Conservation (phyloP, 441 rosid genomes). For the Populus hybrid region DNA sequence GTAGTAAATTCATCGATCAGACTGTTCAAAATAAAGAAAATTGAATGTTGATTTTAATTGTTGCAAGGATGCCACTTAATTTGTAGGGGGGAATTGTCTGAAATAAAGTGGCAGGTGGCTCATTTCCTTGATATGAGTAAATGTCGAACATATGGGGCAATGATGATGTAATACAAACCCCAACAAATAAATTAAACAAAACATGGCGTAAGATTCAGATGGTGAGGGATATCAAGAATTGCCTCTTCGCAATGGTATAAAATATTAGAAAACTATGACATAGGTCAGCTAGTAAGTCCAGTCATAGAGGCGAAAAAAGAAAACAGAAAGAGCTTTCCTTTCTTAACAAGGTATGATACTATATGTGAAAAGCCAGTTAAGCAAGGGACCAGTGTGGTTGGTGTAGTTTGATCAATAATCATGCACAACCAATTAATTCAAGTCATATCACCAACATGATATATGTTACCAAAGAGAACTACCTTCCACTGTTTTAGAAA, state of each 20-base stretch:
- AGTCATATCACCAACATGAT: not conserved
- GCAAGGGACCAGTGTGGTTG: not conserved
- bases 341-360: not conserved
- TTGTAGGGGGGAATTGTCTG: not conserved
- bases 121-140: not conserved
- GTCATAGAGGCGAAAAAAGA: not conserved
- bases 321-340: not conserved
- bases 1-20: not conserved
- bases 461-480: not conserved
- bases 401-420: not conserved
- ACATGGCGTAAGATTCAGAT: not conserved
- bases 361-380: not conserved
- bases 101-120: not conserved
- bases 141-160: not conserved
- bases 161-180: not conserved
- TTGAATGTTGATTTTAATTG: not conserved
- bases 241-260: too few species aligned
- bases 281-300: not conserved
- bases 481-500: not conserved
- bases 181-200: not conserved
- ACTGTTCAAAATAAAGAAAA: not conserved
- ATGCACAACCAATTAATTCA: not conserved
- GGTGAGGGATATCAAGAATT: not conserved
- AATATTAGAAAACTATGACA: not conserved
- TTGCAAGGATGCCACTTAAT: not conserved